A percentile compares a stretch with the other conserved stretches of the same genome.
phyloP scores from a whole-genome alignment of 345 rosid species.

The Citrus maxima region DNA sequence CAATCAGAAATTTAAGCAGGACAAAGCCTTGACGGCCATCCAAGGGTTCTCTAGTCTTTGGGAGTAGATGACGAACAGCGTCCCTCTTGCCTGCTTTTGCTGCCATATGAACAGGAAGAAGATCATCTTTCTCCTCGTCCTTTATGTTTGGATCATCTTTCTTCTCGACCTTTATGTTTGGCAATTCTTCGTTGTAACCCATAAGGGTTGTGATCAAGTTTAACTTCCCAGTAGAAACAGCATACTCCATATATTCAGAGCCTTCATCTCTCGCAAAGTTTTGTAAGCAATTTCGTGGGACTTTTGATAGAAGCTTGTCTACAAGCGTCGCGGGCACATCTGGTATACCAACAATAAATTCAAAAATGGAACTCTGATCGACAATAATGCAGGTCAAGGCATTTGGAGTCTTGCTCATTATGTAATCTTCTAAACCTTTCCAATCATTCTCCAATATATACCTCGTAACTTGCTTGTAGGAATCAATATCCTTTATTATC shows the following conservation, averaged over 20 bases:
- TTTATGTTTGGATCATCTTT: fast-evolving
- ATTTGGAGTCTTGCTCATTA: background rate
- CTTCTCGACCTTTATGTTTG: fast-evolving
- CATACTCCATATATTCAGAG: fast-evolving
- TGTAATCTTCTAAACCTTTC: background rate
- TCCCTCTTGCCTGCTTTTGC: background rate
- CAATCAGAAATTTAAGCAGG: background rate
- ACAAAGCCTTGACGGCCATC: background rate
- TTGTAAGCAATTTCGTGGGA: background rate
- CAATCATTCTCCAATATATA: background rate
- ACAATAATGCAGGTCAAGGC: background rate
- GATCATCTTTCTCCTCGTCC: fast-evolving
- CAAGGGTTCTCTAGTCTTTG: background rate
- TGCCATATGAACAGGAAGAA: background rate
- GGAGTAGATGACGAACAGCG: background rate
- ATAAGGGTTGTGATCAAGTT: background rate
- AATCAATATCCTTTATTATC: too few relatives aligned
- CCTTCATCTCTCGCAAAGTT: too few relatives aligned
- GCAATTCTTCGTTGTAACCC: background rate
- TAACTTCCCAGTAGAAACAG: background rate
- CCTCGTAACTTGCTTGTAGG: too few relatives aligned
- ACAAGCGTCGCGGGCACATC: background rate
- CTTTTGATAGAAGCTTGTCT: background rate
- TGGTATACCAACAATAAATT: background rate
- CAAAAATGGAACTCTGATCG: background rate